Percentiles rank a stretch among this genome's conserved stretches.
Conservation (phyloP, 805 yeast genomes). For the Lipomyces yamadae region DNA sequence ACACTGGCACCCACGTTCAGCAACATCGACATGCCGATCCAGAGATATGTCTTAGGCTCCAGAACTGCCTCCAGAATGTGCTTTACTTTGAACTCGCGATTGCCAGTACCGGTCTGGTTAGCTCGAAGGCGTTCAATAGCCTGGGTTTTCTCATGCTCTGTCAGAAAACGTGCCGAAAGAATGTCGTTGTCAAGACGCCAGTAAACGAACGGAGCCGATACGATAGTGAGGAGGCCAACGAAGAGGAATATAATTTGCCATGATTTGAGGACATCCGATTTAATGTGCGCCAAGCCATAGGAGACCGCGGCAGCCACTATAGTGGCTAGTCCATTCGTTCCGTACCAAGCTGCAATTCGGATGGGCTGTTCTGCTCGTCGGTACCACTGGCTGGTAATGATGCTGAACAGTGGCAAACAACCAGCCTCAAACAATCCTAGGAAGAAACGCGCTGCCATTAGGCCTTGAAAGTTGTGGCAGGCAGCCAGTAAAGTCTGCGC, state of each 20-base stretch:
- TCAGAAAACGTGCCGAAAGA: slow-evolving; percentile 31
- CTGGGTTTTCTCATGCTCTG: slow-evolving; percentile 32
- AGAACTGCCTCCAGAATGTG: slow-evolving; percentile 42
- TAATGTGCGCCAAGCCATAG: slow-evolving; percentile 25
- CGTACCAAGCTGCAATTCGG: slow-evolving; percentile 52
- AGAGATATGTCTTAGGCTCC: slow-evolving; percentile 34
- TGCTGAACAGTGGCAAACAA: slow-evolving; percentile 58
- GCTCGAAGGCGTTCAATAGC: slow-evolving; percentile 40
- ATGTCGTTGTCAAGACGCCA: slow-evolving; percentile 17
- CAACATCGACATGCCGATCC: slow-evolving; percentile 11
- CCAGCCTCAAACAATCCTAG: slow-evolving; percentile 57
- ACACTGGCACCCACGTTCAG: slow-evolving; percentile 36
- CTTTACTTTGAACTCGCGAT: slow-evolving; percentile 42
- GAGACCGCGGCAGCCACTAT: slow-evolving; percentile 24
- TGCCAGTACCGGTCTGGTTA: slow-evolving; percentile 47
- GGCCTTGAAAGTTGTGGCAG: slow-evolving; percentile 50
- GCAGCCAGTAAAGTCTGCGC: slow-evolving; percentile 51
- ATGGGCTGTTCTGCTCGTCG: slow-evolving; percentile 54
- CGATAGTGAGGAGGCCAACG: slow-evolving; percentile 13
- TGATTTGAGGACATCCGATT: slow-evolving; percentile 14
- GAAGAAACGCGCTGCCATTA: slow-evolving; percentile 52
- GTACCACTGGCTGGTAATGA: slow-evolving; percentile 68
- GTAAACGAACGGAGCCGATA: slow-evolving; percentile 12
- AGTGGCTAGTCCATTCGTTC: slow-evolving; percentile 43
- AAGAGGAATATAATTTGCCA: slow-evolving; percentile 25